Evolutionary conservation across 2,329 filamentous ascomycete genomes (phyloP).

Genomic region (Fusarium sororula): DNA sequence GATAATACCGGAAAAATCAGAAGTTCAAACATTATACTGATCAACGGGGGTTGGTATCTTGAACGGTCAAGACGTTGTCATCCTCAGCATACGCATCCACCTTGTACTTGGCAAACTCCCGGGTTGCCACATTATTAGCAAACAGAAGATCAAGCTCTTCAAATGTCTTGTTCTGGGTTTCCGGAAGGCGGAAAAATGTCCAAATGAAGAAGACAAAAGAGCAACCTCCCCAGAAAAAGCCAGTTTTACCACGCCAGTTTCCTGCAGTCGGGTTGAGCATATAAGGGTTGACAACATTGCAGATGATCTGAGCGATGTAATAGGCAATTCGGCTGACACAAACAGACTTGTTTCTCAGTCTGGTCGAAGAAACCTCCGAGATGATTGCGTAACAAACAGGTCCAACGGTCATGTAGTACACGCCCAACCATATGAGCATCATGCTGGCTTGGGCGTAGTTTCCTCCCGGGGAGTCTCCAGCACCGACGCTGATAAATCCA

Average conservation of each 20-base stretch:
- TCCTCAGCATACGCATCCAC: conserved; percentile 43
- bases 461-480: conserved; percentile 1
- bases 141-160: conserved; percentile 66
- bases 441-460: conserved; percentile 46
- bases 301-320: conserved; percentile 37
- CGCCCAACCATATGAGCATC: conserved; percentile 52
- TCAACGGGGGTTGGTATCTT: not conserved
- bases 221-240: conserved; percentile 56
- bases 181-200: conserved; percentile 61
- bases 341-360: conserved; percentile 51
- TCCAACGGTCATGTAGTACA: conserved; percentile 52
- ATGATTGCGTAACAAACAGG: conserved; percentile 54
- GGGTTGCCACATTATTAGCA: conserved; percentile 50
- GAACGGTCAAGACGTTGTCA: conserved; percentile 2
- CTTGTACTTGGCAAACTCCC: conserved; percentile 49
- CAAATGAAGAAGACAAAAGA: conserved; percentile 51
- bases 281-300: conserved; percentile 40
- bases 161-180: conserved; percentile 55
- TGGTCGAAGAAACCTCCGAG: conserved; percentile 49
- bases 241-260: conserved; percentile 42
- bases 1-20: not conserved
- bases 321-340: conserved; percentile 47
- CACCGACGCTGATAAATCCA: conserved; percentile 41
- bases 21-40: not conserved
- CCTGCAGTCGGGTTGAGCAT: conserved; percentile 43